A percentile compares a stretch with the other conserved stretches of the same genome.
These are phyloP conservation scores for Diaporthe caulivora DNA, from an alignment of 2,329 filamentous ascomycete genomes.

Conservation along the genomic window DNA sequence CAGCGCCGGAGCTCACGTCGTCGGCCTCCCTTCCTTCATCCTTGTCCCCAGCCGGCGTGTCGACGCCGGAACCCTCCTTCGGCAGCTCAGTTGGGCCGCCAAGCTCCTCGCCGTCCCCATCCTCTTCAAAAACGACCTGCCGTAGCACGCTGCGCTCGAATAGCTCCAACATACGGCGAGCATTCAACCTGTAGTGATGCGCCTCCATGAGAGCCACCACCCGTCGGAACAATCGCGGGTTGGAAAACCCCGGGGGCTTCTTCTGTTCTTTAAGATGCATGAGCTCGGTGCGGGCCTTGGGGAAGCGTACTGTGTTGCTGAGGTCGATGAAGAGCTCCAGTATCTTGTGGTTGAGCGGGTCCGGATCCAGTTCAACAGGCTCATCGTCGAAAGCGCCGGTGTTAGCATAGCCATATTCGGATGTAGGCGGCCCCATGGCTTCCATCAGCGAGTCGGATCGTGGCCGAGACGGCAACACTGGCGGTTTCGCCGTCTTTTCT, in stretches of 20 bases:
- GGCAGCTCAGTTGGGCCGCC: conserved; percentile 38
- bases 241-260: conserved; percentile 80
- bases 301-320: conserved; percentile 92
- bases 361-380: conserved; percentile 53
- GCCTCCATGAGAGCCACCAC: conserved; percentile 87
- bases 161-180: conserved; percentile 90
- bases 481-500: conserved; percentile 56
- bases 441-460: conserved; percentile 52
- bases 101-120: conserved; percentile 54
- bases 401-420: conserved; percentile 31
- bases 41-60: conserved; percentile 36
- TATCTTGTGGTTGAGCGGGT: conserved; percentile 77
- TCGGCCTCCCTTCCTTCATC: conserved; percentile 49
- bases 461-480: conserved; percentile 55
- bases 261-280: conserved; percentile 82
- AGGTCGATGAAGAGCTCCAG: conserved; percentile 88
- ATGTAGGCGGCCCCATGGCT: conserved; percentile 40
- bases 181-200: conserved; percentile 88
- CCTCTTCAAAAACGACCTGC: conserved; percentile 85
- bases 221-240: conserved; percentile 83
- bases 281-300: conserved; percentile 86
- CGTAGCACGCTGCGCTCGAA: conserved; percentile 93
- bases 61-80: not conserved
- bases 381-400: conserved; percentile 39
- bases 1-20: conserved; percentile 70